Conservation (phyloP, 2,329 filamentous ascomycete species). For the Ambrosiella cleistominuta region DNA sequence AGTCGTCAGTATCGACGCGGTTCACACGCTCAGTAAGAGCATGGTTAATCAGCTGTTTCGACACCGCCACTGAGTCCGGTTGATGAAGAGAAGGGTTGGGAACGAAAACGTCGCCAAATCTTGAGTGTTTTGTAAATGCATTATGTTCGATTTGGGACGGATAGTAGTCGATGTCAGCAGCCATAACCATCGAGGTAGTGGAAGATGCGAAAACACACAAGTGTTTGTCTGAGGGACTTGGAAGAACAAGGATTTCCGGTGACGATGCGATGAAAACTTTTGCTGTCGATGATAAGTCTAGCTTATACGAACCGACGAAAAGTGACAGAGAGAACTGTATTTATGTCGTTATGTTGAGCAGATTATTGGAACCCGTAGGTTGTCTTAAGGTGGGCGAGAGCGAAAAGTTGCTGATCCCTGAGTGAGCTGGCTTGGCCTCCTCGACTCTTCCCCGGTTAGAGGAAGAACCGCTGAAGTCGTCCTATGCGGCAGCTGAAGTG, state of each 20-base stretch:
- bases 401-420: conserved; percentile 85
- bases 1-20: conserved; percentile 69
- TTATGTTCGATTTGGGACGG: conserved; percentile 33
- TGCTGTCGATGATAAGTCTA: conserved; percentile 11
- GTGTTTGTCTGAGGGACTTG: neutral
- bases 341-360: neutral
- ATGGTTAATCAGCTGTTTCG: conserved; percentile 71
- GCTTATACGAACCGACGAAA: conserved; percentile 14
- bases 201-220: conserved; percentile 8
- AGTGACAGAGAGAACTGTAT: conserved; percentile 12
- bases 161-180: conserved; percentile 39
- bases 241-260: neutral
- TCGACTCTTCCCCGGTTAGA: conserved; percentile 98
- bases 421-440: conserved; percentile 87
- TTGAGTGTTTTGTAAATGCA: conserved; percentile 29
- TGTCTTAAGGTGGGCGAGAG: conserved; percentile 92
- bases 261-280: conserved; percentile 3
- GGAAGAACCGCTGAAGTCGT: conserved; percentile 96
- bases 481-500: conserved; percentile 98
- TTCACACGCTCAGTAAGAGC: conserved; percentile 75
- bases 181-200: conserved; percentile 40
- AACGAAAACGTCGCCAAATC: conserved; percentile 17
- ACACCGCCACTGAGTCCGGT: conserved; percentile 17
- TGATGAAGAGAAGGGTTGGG: conserved; percentile 14
- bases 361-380: conserved; percentile 21